A percentile compares a stretch with the other conserved stretches of the same genome.
phyloP scores from a whole-genome alignment of 371 early-diverging fungal species.

The Rhizopus arrhizus region DNA sequence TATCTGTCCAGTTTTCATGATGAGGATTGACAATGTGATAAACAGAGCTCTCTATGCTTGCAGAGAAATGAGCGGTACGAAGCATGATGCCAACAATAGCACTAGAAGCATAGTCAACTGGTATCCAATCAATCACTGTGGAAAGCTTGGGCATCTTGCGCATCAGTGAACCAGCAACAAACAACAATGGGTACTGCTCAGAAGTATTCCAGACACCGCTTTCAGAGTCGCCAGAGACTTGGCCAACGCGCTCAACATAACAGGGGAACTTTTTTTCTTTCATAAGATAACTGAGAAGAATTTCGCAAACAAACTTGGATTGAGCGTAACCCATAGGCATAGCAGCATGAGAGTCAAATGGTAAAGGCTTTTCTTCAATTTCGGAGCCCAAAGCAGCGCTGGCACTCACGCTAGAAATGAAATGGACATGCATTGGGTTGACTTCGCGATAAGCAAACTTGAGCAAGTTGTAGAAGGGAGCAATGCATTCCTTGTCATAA shows the following conservation, averaged over 20 bases:
- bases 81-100: slow-evolving; percentile 39
- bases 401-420: slow-evolving; percentile 40
- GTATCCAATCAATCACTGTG: slow-evolving; percentile 42
- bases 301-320: slow-evolving; percentile 47
- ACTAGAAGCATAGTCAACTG: slow-evolving; percentile 36
- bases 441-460: slow-evolving; percentile 35
- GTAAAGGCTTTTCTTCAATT: slow-evolving; percentile 32
- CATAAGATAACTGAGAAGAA: slow-evolving; percentile 32
- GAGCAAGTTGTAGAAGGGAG: slow-evolving; percentile 38
- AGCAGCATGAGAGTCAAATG: slow-evolving; percentile 31
- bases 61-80: slow-evolving; percentile 16
- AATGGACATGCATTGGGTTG: slow-evolving; percentile 43
- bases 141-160: slow-evolving; percentile 31
- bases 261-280: slow-evolving; percentile 38
- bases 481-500: slow-evolving; percentile 39
- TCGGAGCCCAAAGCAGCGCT: slow-evolving; percentile 12
- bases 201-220: slow-evolving; percentile 48
- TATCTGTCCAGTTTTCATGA: slow-evolving; percentile 22
- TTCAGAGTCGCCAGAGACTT: slow-evolving; percentile 42
- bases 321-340: slow-evolving; percentile 51
- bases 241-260: slow-evolving; percentile 44
- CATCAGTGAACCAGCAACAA: slow-evolving; percentile 40
- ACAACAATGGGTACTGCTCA: slow-evolving; percentile 47
- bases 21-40: slow-evolving; percentile 47
- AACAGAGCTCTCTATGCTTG: slow-evolving; percentile 5